Conservation (phyloP, 768 basidiomycete genomes). For the Kwoniella europaea region DNA sequence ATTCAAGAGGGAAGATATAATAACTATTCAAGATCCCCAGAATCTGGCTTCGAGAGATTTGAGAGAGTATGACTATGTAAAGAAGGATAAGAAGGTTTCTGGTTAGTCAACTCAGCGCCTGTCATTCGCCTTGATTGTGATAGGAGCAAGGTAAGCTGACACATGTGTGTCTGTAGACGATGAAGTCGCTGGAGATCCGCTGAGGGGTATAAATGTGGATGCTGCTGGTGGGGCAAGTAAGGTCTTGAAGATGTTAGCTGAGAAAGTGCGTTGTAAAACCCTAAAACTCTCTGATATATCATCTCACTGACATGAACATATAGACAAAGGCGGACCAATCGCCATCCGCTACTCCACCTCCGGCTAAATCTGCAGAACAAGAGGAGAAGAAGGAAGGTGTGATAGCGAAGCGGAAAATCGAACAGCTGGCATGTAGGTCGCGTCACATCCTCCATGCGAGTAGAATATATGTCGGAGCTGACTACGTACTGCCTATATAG, state of each 20-base stretch:
- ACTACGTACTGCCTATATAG: slow-evolving; percentile 52
- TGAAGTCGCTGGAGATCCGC: slow-evolving; percentile 49
- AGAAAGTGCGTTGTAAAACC: slow-evolving; percentile 48
- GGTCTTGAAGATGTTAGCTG: slow-evolving; percentile 57
- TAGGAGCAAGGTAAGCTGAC: slow-evolving; percentile 7
- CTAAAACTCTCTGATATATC: too few species aligned
- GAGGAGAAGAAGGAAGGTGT: slow-evolving; percentile 47
- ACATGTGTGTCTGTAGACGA: slow-evolving; percentile 30
- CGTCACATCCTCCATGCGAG: too few species aligned
- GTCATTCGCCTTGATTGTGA: not conserved
- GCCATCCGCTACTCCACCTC: slow-evolving; percentile 17
- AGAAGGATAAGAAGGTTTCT: slow-evolving; percentile 56
- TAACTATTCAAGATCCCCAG: slow-evolving; percentile 76
- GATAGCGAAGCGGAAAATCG: slow-evolving; percentile 45
- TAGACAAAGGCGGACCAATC: slow-evolving; percentile 42
- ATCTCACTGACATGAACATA: not conserved
- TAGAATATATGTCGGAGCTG: too few species aligned
- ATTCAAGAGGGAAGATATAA: slow-evolving; percentile 87
- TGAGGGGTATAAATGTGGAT: slow-evolving; percentile 60
- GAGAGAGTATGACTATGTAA: slow-evolving; percentile 61
- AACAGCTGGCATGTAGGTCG: slow-evolving; percentile 48
- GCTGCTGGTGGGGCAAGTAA: slow-evolving; percentile 59
- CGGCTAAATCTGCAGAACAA: slow-evolving; percentile 4
- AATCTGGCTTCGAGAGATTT: slow-evolving; percentile 59
- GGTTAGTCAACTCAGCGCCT: slow-evolving; percentile 35